phyloP scores from a whole-genome alignment of 176 grass and related monocot species.

The Oryza glumipatula region DNA sequence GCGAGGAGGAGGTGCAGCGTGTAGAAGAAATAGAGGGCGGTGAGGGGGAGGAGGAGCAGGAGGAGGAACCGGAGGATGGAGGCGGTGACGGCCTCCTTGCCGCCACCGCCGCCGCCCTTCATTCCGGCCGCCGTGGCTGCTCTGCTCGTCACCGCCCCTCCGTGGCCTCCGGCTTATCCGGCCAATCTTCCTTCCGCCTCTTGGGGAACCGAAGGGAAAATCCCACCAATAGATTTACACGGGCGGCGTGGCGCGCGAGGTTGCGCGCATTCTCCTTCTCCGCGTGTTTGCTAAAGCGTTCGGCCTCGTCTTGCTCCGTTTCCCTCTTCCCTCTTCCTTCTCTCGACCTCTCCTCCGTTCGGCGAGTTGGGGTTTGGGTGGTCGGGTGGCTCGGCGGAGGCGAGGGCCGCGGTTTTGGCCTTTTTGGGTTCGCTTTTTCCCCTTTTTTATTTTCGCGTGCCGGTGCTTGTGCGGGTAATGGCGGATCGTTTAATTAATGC shows the following conservation, averaged over 20 bases:
- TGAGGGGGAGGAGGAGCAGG: conserved; percentile 63
- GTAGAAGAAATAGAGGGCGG: conserved; percentile 79
- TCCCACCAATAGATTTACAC: conserved; percentile 23
- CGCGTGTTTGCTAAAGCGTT: conserved; percentile 32
- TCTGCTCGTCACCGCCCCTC: conserved; percentile 1
- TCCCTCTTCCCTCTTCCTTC: not conserved
- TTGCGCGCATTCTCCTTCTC: conserved; percentile 38
- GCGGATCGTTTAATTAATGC: not conserved
- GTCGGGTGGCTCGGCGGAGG: conserved; percentile 17
- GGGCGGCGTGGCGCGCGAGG: not conserved
- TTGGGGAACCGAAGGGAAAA: not conserved
- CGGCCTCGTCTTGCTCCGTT: not conserved
- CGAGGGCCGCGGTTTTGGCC: not conserved
- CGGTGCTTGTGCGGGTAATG: not conserved
- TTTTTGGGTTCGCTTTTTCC: conserved; percentile 13
- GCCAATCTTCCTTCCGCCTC: not conserved
- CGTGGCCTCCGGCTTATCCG: not conserved
- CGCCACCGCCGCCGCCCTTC: conserved; percentile 47
- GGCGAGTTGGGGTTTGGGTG: not conserved
- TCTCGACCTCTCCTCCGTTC: not conserved
- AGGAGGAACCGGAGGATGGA: conserved; percentile 65
- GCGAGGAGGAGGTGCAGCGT: conserved; percentile 78
- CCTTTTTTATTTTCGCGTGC: not conserved
- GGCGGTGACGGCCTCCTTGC: conserved; percentile 53
- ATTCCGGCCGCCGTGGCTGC: conserved; percentile 49